phyloP scores from a whole-genome alignment of 768 basidiomycete species.

The Termitomyces sp. region DNA sequence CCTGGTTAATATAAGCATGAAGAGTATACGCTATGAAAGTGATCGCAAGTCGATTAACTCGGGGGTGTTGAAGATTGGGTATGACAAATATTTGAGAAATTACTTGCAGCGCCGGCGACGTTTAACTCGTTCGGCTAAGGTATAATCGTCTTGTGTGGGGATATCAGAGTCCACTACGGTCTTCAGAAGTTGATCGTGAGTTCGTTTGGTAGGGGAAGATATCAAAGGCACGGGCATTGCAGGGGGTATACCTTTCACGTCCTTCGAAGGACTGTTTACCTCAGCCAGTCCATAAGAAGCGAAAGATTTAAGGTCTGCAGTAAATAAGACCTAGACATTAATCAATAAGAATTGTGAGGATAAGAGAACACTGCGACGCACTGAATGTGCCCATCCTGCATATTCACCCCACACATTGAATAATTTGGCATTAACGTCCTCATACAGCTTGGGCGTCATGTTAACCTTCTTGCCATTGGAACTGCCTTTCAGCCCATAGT shows the following conservation, averaged over 20 bases:
- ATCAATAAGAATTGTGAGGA: not conserved
- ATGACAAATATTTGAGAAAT: not conserved
- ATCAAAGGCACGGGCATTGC: constrained; percentile 24
- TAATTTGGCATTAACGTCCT: constrained; percentile 60
- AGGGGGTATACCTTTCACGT: constrained; percentile 10
- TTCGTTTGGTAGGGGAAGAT: constrained; percentile 26
- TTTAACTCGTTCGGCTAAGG: constrained; percentile 38
- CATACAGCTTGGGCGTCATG: constrained; percentile 77
- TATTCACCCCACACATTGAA: constrained; percentile 70
- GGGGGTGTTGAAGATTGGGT: not conserved
- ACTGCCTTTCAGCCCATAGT: constrained; percentile 60
- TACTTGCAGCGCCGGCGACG: constrained; percentile 23
- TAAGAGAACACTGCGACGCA: constrained; percentile 22
- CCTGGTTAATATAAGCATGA: not conserved
- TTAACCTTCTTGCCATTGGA: constrained; percentile 32
- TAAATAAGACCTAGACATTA: constrained; percentile 56
- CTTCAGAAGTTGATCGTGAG: constrained; percentile 5
- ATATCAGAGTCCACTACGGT: not conserved
- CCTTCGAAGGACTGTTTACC: not conserved
- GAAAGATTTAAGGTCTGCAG: constrained; percentile 67
- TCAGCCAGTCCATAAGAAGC: constrained; percentile 46
- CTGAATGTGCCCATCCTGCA: constrained; percentile 90
- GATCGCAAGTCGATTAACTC: not conserved
- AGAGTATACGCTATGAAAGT: not conserved
- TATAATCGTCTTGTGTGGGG: constrained; percentile 10